Evolutionary conservation across 768 basidiomycete species (phyloP), one percentile per base, ranked within the genome.

Genomic region (Lactarius pseudohatsudake): DNA sequence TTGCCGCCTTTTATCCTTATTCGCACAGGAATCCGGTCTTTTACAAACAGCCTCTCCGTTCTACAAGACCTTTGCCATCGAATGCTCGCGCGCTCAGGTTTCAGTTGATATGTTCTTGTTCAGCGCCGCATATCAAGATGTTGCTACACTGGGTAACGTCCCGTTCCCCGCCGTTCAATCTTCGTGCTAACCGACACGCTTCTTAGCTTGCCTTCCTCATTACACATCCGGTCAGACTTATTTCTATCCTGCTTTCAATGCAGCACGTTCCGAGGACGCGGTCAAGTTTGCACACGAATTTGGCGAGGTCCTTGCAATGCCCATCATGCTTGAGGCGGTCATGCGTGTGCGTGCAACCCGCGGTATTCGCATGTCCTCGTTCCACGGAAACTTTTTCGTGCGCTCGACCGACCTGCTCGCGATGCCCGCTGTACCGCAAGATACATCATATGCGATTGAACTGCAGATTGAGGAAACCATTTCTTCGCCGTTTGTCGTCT

Each of bases 91-190:
- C 65, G 89, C 92, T 5, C 97, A 98, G 77, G 93, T 99, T 55
- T 94, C 95, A 0, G 96, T 98, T 65, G 96, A 98, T 76, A 98
- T 99, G 96, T 98, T 98, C 88, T 81, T 99, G 65, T 98, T 98
- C 81, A 92, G 92, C 70, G 83, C 94, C 9, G 81, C 83, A 22
- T 99, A 98, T 75, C 95, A 96, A 71, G 97, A 98, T 77, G 94
- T 98, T 54, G 94, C 97, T 1, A 94, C 88, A 66, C 83, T 99
- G 20, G 90, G 94, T 93, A 74, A 57, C 83, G 62, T 8, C 64
- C 7, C 64, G 43, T 56, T 26, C 34, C 62, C 38, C 32, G 26
- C 45, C 58, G n/a, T 65, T 34, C 36, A 26, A 45, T 41, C n/a
- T 54, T 22, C 26, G 13, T 53, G 15, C 16, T 28, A 13, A 47